phyloP scores from a whole-genome alignment of 2,329 filamentous ascomycete genomes.

The Aspergillus novofumigatus region DNA sequence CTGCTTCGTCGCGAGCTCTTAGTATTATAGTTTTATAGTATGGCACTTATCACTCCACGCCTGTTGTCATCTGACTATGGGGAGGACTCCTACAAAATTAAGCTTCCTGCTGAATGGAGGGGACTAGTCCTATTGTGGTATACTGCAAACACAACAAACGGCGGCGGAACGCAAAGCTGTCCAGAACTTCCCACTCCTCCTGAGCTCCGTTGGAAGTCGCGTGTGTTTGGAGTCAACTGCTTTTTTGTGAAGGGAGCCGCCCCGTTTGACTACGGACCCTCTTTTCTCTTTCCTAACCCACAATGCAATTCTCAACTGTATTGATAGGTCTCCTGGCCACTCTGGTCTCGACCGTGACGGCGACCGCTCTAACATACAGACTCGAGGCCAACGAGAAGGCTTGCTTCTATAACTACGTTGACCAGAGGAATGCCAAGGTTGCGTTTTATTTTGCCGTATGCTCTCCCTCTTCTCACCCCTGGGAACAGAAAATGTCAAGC shows the following conservation, averaged over 20 bases:
- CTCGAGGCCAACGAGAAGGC: conserved; percentile 86
- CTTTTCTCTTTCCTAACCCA: conserved; percentile 16
- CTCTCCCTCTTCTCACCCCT: background rate
- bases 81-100: background rate
- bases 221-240: conserved; percentile 12
- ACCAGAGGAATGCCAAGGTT: conserved; percentile 78
- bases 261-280: conserved; percentile 8
- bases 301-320: conserved; percentile 63
- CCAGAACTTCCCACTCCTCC: conserved; percentile 27
- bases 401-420: conserved; percentile 84
- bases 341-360: conserved; percentile 66
- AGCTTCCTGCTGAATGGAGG: background rate
- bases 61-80: background rate
- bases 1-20: background rate
- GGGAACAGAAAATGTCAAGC: background rate
- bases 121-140: background rate
- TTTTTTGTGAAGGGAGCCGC: conserved; percentile 6
- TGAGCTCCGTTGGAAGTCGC: conserved; percentile 7
- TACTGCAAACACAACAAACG: conserved; percentile 35
- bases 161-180: conserved; percentile 26
- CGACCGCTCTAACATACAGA: conserved; percentile 92
- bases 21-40: background rate
- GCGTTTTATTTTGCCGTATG: conserved; percentile 98
- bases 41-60: background rate
- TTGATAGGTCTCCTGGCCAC: conserved; percentile 67